Evolutionary conservation across 2,329 filamentous ascomycete genomes (phyloP).

Genomic region (Xylariaceae sp.): DNA sequence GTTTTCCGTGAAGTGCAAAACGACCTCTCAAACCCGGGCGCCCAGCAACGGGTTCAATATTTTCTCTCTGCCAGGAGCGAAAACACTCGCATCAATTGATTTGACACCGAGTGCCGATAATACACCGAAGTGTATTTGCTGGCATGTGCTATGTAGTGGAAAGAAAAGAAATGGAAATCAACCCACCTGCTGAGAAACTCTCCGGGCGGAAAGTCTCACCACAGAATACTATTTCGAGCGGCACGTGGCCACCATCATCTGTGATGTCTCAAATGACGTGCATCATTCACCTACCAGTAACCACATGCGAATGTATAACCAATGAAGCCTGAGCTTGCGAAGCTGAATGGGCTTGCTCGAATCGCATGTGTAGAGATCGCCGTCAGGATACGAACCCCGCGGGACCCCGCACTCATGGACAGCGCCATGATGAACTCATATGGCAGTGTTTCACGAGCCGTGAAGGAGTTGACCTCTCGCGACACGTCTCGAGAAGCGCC

Average conservation of each 20-base stretch:
- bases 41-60: slow-evolving; percentile 49
- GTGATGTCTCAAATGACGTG: background rate
- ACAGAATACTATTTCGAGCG: too few relatives aligned
- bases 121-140: slow-evolving; percentile 31
- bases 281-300: background rate
- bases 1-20: slow-evolving; percentile 49
- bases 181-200: background rate
- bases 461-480: background rate
- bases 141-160: slow-evolving; percentile 19
- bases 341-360: background rate
- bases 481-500: background rate
- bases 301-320: background rate
- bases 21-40: slow-evolving; percentile 51
- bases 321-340: background rate
- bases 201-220: background rate
- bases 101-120: slow-evolving; percentile 46
- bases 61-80: slow-evolving; percentile 52
- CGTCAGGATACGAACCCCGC: background rate
- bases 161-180: slow-evolving; percentile 2
- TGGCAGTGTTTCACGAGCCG: background rate
- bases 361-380: background rate
- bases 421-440: slow-evolving; percentile 1
- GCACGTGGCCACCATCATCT: background rate
- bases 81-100: slow-evolving; percentile 48
- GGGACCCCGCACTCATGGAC: slow-evolving; percentile 13